Conservation (phyloP, 306 rosid genomes). For the Gillenia trifoliata region DNA sequence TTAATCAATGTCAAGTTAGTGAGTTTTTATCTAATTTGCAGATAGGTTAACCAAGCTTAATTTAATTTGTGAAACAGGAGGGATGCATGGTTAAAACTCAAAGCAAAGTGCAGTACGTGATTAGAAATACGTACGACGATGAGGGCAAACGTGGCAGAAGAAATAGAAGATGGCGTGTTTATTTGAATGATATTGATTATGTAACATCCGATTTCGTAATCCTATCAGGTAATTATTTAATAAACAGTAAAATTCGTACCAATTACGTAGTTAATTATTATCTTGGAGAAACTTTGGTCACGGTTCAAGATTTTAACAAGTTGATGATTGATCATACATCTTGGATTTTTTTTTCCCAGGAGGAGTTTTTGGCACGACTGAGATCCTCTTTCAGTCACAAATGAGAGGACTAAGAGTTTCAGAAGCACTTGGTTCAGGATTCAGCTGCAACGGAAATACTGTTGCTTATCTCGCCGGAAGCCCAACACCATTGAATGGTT, state of each 20-base stretch:
- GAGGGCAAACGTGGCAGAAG: slow-evolving; percentile 8
- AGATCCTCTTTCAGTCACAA: slow-evolving; percentile 26
- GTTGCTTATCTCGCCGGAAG: slow-evolving; percentile 29
- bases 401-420: slow-evolving; percentile 27
- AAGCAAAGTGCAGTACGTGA: slow-evolving; percentile 21
- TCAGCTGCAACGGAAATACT: slow-evolving; percentile 31
- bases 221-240: slow-evolving; percentile 30
- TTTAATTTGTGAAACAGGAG: slow-evolving; percentile 13
- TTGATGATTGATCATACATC: neutral
- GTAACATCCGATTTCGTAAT: slow-evolving; percentile 26
- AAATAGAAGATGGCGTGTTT: slow-evolving; percentile 32
- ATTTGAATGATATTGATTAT: slow-evolving; percentile 29
- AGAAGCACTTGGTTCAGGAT: slow-evolving; percentile 27
- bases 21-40: no score
- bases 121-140: slow-evolving; percentile 6
- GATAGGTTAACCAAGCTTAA: no score
- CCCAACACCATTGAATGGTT: slow-evolving; percentile 17
- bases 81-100: slow-evolving; percentile 25
- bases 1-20: no score
- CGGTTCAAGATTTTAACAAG: neutral
- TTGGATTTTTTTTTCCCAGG: neutral
- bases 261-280: no score
- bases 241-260: neutral
- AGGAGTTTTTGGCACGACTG: slow-evolving; percentile 33
- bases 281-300: neutral